Percentiles rank a stretch among this genome's conserved stretches.
Conservation (phyloP, 352 stramenopile genomes). For the Pythium insidiosum region DNA sequence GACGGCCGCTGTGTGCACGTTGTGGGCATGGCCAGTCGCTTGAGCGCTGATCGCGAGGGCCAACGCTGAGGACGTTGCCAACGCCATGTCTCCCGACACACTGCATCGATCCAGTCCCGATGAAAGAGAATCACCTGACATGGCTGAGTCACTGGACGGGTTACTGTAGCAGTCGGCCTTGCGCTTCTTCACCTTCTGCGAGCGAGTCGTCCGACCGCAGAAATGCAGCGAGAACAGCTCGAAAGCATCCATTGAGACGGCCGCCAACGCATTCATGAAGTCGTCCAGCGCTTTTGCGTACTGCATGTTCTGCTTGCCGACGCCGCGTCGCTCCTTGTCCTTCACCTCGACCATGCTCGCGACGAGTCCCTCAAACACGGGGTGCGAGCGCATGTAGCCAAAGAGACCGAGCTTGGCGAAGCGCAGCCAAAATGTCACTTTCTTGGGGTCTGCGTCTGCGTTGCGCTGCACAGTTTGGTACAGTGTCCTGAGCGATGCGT, state of each 20-base stretch:
- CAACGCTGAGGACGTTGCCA: too few relatives aligned
- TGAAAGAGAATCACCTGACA: too few relatives aligned
- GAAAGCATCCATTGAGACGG: slow-evolving; percentile 64
- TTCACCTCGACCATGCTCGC: slow-evolving; percentile 80
- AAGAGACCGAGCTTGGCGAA: slow-evolving; percentile 68
- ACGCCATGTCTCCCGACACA: too few relatives aligned
- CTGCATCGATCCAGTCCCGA: too few relatives aligned
- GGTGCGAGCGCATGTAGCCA: slow-evolving; percentile 57
- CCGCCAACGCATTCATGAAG: slow-evolving; percentile 56
- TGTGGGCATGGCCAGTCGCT: too few relatives aligned
- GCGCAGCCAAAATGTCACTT: slow-evolving; percentile 56
- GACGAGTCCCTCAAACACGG: slow-evolving; percentile 69
- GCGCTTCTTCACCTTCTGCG: slow-evolving; percentile 66
- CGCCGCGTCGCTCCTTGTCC: too few relatives aligned
- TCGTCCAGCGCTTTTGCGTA: slow-evolving; percentile 63
- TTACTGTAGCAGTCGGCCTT: too few relatives aligned
- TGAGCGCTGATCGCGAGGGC: too few relatives aligned
- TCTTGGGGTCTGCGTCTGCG: slow-evolving; percentile 22
- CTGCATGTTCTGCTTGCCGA: slow-evolving; percentile 85
- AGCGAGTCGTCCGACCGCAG: slow-evolving; percentile 61
- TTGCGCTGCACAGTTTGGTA: slow-evolving; percentile 53
- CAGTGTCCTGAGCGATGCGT: slow-evolving; percentile 53
- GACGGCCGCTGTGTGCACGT: too few relatives aligned
- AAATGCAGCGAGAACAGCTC: slow-evolving; percentile 72
- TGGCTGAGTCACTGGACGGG: too few relatives aligned